These are phyloP conservation scores for Penicillium dipodomyicola DNA, from an alignment of 495 filamentous ascomycete genomes.

Conservation along the genomic window DNA sequence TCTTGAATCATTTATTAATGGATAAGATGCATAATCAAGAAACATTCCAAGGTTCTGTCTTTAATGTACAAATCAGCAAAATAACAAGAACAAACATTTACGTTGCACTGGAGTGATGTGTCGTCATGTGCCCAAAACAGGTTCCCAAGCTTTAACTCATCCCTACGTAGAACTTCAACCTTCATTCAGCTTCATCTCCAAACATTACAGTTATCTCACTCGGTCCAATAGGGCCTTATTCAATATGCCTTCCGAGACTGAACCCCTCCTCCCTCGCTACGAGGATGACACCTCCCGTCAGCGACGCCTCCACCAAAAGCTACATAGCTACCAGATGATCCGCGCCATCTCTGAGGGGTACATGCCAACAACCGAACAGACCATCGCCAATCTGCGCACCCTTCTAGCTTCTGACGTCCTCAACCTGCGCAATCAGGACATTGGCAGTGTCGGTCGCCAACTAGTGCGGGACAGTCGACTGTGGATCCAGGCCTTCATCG, in stretches of 20 bases:
- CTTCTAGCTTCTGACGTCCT: slow-evolving; percentile 74
- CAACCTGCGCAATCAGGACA: slow-evolving; percentile 69
- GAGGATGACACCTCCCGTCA: slow-evolving; percentile 78
- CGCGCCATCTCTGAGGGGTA: slow-evolving; percentile 80
- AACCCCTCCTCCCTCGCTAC: slow-evolving; percentile 82
- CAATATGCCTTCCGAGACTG: slow-evolving; percentile 58
- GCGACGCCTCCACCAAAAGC: slow-evolving; percentile 73
- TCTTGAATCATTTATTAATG: neutral
- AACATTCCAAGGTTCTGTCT: neutral
- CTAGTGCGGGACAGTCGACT: slow-evolving; percentile 69
- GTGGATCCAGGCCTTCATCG: slow-evolving; percentile 72
- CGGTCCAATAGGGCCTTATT: neutral
- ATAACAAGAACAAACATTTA: neutral
- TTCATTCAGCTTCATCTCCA: neutral
- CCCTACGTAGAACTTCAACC: neutral
- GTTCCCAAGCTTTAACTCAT: slow-evolving; percentile 5
- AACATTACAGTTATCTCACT: neutral
- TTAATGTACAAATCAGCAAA: neutral
- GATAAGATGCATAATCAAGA: neutral
- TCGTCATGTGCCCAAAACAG: slow-evolving; percentile 17
- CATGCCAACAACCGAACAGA: slow-evolving; percentile 88
- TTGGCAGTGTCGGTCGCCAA: slow-evolving; percentile 73
- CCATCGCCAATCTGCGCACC: slow-evolving; percentile 76
- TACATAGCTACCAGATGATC: slow-evolving; percentile 90
- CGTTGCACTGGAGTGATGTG: slow-evolving; percentile 6